phyloP scores from a whole-genome alignment of 1,139 yeast species.

The Taiozyma sp. region DNA sequence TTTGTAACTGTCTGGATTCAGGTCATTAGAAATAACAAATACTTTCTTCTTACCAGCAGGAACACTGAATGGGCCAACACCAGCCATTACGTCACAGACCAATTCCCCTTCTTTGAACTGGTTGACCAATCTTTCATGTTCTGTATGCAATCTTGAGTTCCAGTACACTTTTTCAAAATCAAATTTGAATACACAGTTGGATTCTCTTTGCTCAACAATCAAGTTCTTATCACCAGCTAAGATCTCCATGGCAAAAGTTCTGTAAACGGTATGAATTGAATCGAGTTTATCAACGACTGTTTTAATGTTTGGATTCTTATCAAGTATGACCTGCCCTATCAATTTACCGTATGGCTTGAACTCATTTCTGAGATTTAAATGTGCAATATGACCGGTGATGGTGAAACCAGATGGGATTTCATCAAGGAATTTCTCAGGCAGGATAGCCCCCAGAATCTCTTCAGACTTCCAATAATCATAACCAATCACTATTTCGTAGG shows the following conservation, averaged over 20 bases:
- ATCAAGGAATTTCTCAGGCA: slow-evolving; percentile 66
- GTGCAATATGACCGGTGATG: slow-evolving; percentile 95
- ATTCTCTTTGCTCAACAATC: slow-evolving; percentile 82
- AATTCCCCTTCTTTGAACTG: slow-evolving; percentile 61
- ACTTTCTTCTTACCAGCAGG: slow-evolving; percentile 90
- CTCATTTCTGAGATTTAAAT: slow-evolving; percentile 78
- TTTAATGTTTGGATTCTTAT: slow-evolving; percentile 72
- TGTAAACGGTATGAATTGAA: slow-evolving; percentile 77
- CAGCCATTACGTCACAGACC: slow-evolving; percentile 95
- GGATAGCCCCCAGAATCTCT: slow-evolving; percentile 69
- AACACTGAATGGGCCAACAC: slow-evolving; percentile 97
- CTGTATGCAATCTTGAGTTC: slow-evolving; percentile 94
- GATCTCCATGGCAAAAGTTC: slow-evolving; percentile 93
- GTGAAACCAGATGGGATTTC: slow-evolving; percentile 92
- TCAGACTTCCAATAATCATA: slow-evolving; percentile 88
- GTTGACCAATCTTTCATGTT: slow-evolving; percentile 76
- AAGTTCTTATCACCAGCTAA: slow-evolving; percentile 75
- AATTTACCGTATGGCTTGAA: slow-evolving; percentile 76
- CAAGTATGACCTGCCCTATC: slow-evolving; percentile 88
- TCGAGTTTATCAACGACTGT: slow-evolving; percentile 96
- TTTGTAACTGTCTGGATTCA: slow-evolving; percentile 82
- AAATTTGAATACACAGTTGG: slow-evolving; percentile 80
- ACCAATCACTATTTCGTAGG: slow-evolving; percentile 54
- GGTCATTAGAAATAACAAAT: slow-evolving; percentile 84
- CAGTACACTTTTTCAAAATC: slow-evolving; percentile 95